Conservation (phyloP, 768 basidiomycete genomes). For the Boletales sp. region DNA sequence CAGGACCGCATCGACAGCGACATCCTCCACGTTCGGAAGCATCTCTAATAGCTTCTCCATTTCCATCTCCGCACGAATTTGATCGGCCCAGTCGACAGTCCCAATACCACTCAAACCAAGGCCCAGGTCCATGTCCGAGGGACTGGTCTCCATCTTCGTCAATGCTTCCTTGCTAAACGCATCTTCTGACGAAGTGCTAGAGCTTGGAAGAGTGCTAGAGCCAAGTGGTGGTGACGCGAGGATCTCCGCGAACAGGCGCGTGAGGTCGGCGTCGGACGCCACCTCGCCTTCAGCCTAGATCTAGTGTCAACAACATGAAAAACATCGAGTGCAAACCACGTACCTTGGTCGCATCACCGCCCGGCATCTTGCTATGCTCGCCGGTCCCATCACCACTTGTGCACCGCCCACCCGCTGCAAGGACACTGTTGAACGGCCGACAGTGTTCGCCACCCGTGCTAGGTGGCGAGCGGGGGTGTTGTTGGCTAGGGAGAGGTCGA, state of each 20-base stretch:
- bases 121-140: slow-evolving; percentile 14
- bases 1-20: slow-evolving; percentile 20
- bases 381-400: slow-evolving; percentile 27
- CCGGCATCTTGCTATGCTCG: slow-evolving; percentile 16
- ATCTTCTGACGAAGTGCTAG: slow-evolving; percentile 33
- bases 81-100: slow-evolving; percentile 26
- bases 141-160: slow-evolving; percentile 11
- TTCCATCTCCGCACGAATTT: slow-evolving; percentile 43
- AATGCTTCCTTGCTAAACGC: slow-evolving; percentile 22
- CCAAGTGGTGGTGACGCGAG: slow-evolving; percentile 32
- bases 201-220: slow-evolving; percentile 29
- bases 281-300: slow-evolving; percentile 48
- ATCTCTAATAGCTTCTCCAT: slow-evolving; percentile 61
- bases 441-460: slow-evolving; percentile 94
- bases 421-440: slow-evolving; percentile 57
- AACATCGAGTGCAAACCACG: slow-evolving; percentile 18
- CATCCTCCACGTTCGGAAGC: slow-evolving; percentile 37
- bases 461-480: slow-evolving; percentile 87
- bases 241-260: slow-evolving; percentile 33
- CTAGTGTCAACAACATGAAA: slow-evolving; percentile 18
- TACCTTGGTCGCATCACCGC: slow-evolving; percentile 34
- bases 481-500: slow-evolving; percentile 32
- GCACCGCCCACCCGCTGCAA: slow-evolving; percentile 86
- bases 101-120: slow-evolving; percentile 15
- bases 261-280: slow-evolving; percentile 37